A percentile compares a stretch with the other conserved stretches of the same genome.
Evolutionary conservation across 805 yeast species (phyloP).

Genomic region (Sugiyamaella chiloensis): DNA sequence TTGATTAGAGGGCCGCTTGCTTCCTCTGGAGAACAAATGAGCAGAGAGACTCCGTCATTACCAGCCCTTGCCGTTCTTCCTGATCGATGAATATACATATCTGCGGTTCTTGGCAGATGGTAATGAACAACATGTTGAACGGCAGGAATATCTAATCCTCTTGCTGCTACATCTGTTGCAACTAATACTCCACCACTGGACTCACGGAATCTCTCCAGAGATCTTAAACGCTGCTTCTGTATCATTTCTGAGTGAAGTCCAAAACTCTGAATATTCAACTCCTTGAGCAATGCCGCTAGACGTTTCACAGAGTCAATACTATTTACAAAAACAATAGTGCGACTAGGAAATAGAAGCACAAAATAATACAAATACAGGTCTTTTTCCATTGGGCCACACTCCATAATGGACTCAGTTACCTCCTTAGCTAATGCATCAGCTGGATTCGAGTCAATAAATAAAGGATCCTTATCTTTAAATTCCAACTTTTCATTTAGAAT

Average conservation of each 20-base stretch:
- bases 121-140: slow-evolving; percentile 95
- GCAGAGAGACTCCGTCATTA: slow-evolving; percentile 86
- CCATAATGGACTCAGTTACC: slow-evolving; percentile 81
- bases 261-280: slow-evolving; percentile 61
- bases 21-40: slow-evolving; percentile 91
- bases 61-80: slow-evolving; percentile 99
- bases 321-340: slow-evolving; percentile 87
- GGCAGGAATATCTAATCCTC: slow-evolving; percentile 90
- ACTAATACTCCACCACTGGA: slow-evolving; percentile 55
- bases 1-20: slow-evolving; percentile 83
- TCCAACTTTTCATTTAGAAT: slow-evolving; percentile 66
- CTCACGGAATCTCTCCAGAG: slow-evolving; percentile 71
- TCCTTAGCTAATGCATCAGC: slow-evolving; percentile 70
- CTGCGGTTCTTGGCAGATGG: slow-evolving; percentile 92
- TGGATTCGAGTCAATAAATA: slow-evolving; percentile 82
- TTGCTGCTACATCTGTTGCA: slow-evolving; percentile 97
- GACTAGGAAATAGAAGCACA: slow-evolving; percentile 78
- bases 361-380: slow-evolving; percentile 89
- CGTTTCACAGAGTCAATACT: slow-evolving; percentile 94
- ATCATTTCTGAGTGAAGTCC: slow-evolving; percentile 92
- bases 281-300: slow-evolving; percentile 68
- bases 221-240: slow-evolving; percentile 85
- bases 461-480: slow-evolving; percentile 65
- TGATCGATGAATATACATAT: slow-evolving; percentile 89
- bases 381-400: slow-evolving; percentile 86